Evolutionary conservation across 768 basidiomycete genomes (phyloP).

Genomic region (Leccinum olivaceopallidum): DNA sequence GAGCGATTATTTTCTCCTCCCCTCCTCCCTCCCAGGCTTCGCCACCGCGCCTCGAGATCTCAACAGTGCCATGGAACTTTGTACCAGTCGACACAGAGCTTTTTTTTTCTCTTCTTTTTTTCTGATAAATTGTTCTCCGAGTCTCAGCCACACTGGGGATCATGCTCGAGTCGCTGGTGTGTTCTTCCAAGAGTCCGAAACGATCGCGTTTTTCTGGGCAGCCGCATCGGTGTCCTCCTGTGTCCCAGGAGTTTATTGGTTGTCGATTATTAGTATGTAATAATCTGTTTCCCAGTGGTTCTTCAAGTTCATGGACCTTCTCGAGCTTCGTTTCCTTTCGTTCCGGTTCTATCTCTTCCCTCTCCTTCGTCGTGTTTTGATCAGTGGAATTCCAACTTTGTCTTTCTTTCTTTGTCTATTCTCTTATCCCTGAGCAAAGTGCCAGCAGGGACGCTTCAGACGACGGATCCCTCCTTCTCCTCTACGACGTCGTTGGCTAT

Average conservation of each 20-base stretch:
- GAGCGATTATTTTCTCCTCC: not conserved
- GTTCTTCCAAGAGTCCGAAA: not conserved
- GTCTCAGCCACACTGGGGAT: not conserved
- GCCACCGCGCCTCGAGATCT: conserved; percentile 5
- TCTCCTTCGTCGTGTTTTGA: not conserved
- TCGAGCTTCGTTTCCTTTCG: not conserved
- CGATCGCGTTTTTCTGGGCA: not conserved
- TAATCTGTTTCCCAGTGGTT: not conserved
- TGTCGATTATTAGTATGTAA: not conserved
- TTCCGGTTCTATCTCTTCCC: not conserved
- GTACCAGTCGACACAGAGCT: not conserved
- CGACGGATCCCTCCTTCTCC: not conserved
- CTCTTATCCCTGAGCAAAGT: conserved; percentile 5
- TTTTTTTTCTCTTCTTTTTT: not conserved
- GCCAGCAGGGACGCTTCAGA: not conserved
- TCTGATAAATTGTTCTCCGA: not conserved
- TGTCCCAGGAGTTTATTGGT: no score
- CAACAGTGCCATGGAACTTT: not conserved
- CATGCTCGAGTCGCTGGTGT: not conserved
- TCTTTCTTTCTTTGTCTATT: not conserved
- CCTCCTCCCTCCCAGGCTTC: not conserved
- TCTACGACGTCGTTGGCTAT: no score
- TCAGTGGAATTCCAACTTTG: not conserved
- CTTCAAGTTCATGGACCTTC: not conserved
- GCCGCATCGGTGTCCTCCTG: not conserved